These are phyloP conservation scores for Cucumis cinereus DNA, from an alignment of 306 rosid species.

Conservation along the genomic window DNA sequence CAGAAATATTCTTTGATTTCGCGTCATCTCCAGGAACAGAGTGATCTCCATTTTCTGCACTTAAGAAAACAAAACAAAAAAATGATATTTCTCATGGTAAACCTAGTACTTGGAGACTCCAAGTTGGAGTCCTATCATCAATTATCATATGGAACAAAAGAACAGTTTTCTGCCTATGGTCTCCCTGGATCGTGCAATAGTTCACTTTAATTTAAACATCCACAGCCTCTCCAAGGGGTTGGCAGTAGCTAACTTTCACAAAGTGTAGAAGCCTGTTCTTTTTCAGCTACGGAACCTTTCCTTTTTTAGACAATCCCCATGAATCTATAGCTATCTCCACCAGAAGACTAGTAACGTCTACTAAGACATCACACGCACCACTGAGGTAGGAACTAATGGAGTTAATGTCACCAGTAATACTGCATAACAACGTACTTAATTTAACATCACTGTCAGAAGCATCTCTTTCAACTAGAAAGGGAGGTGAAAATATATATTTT, in stretches of 20 bases:
- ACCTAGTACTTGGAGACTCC: not conserved
- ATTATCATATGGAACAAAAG: not conserved
- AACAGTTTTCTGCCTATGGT: not conserved
- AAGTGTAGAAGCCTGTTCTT: not conserved
- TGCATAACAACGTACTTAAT: not conserved
- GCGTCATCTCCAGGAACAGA: slow-evolving; percentile 62
- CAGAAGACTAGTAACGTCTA: not conserved
- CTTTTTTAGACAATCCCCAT: not conserved
- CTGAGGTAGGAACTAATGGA: not conserved
- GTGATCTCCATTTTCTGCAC: slow-evolving; percentile 65
- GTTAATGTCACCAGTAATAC: not conserved
- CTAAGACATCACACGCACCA: not conserved
- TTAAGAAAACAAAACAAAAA: slow-evolving; percentile 7
- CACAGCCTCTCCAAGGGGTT: not conserved
- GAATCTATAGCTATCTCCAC: not conserved
- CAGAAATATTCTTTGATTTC: slow-evolving; percentile 41
- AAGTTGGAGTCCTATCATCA: not conserved
- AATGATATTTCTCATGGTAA: not conserved
- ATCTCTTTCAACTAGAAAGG: not conserved
- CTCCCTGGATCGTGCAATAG: not conserved
- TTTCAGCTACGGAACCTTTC: not conserved
- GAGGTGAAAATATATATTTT: not conserved
- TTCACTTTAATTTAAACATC: not conserved
- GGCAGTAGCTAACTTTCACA: not conserved
- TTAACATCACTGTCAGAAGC: not conserved